Conservation (phyloP, 768 basidiomycete species). For the Boletus pseudopeckii region DNA sequence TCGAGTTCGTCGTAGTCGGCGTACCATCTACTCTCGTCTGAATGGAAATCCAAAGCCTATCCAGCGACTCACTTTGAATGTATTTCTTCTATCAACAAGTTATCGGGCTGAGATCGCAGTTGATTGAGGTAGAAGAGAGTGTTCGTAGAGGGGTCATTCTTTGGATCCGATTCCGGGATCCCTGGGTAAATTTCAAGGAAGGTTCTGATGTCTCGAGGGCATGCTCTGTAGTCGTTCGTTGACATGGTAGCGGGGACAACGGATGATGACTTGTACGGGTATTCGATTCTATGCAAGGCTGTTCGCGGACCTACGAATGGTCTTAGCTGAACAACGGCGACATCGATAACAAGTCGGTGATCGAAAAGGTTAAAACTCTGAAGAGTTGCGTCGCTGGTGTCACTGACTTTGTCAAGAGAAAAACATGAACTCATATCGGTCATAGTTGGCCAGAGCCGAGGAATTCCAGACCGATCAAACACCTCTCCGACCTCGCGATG, state of each 20-base stretch:
- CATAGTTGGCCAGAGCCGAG: background rate
- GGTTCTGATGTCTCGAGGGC: constrained; percentile 23
- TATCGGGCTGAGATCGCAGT: constrained; percentile 57
- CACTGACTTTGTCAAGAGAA: background rate
- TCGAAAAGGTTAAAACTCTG: constrained; percentile 22
- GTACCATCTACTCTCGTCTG: constrained; percentile 50
- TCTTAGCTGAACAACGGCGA: constrained; percentile 2
- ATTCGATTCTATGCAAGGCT: constrained; percentile 4
- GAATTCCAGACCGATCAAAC: constrained; percentile 3
- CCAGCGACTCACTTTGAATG: constrained; percentile 46
- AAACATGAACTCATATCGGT: background rate
- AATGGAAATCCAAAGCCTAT: background rate
- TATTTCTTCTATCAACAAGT: constrained; percentile 58
- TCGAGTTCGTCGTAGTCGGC: constrained; percentile 63
- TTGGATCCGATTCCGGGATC: constrained; percentile 5
- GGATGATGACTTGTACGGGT: constrained; percentile 4
- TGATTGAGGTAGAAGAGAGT: constrained; percentile 59
- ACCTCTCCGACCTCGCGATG: constrained; percentile 3
- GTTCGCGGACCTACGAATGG: background rate
- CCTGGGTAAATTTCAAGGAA: constrained; percentile 27
- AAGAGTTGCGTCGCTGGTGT: constrained; percentile 2
- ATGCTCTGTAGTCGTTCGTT: background rate
- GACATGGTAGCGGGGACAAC: constrained; percentile 17
- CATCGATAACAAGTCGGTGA: background rate
- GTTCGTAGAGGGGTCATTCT: constrained; percentile 37